Conservation (phyloP, 192 early-diverging fungal species). For the Podila epicladia region DNA sequence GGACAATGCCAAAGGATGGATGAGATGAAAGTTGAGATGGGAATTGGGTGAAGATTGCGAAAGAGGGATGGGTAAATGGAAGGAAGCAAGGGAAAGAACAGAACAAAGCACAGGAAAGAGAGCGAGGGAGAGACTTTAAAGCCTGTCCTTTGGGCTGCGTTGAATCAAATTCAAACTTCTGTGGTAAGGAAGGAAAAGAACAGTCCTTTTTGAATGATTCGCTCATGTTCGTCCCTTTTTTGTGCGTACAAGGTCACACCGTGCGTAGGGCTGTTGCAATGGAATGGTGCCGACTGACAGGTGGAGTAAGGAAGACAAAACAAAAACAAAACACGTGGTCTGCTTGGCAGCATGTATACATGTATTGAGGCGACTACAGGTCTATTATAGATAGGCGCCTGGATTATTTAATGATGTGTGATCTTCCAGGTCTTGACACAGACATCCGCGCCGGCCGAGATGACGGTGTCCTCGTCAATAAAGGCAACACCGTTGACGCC, state of each 20-base stretch:
- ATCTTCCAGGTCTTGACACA: constrained; percentile 78
- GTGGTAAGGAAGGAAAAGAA: neutral
- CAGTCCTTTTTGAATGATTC: neutral
- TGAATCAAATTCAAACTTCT: too few relatives aligned
- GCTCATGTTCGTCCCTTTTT: too few relatives aligned
- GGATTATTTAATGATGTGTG: constrained; percentile 14
- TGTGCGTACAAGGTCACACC: neutral
- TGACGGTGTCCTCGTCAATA: constrained; percentile 71
- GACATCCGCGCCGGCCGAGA: constrained; percentile 84
- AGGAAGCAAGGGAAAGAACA: neutral
- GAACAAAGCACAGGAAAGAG: neutral
- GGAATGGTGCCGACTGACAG: neutral
- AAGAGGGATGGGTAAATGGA: neutral
- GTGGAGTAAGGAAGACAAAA: neutral
- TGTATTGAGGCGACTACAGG: neutral
- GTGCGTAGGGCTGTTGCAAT: too few relatives aligned
- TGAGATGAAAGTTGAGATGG: too few relatives aligned
- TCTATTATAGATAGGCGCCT: too few relatives aligned
- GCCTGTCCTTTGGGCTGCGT: too few relatives aligned
- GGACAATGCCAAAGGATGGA: too few relatives aligned
- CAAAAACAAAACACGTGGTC: constrained; percentile 1
- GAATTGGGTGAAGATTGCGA: neutral
- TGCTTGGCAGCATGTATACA: constrained; percentile 10
- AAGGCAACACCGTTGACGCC: constrained; percentile 80
- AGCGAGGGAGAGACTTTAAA: too few relatives aligned